Evolutionary conservation across 495 filamentous ascomycete species (phyloP).

Genomic region (Podospora australis): DNA sequence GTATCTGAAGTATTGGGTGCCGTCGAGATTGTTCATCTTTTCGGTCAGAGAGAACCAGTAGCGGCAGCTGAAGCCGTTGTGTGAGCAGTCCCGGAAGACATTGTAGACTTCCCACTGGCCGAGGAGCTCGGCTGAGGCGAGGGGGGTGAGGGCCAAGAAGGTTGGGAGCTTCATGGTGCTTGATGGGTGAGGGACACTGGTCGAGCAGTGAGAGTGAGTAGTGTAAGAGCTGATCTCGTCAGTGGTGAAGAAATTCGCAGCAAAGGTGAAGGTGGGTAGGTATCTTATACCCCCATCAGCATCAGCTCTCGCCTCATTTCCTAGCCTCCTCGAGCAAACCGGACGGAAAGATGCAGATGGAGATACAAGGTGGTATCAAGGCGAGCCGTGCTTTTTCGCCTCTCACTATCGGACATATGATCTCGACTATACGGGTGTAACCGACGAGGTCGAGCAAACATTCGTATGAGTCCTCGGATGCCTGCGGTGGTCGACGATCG

Average conservation of each 20-base stretch:
- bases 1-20: too few relatives aligned
- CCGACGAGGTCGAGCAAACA: background rate
- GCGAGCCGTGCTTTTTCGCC: background rate
- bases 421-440: background rate
- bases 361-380: background rate
- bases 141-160: background rate
- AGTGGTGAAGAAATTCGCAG: too few relatives aligned
- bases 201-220: too few relatives aligned
- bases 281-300: background rate
- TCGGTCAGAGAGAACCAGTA: constrained; percentile 2
- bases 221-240: too few relatives aligned
- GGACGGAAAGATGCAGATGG: background rate
- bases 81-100: background rate
- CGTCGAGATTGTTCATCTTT: background rate
- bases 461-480: too few relatives aligned
- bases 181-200: background rate
- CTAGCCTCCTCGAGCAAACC: too few relatives aligned
- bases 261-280: too few relatives aligned
- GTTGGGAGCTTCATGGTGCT: background rate
- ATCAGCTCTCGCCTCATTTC: too few relatives aligned
- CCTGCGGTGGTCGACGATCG: too few relatives aligned
- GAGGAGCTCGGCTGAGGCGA: constrained; percentile 3
- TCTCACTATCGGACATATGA: background rate
- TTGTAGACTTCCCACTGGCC: constrained; percentile 1
- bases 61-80: constrained; percentile 15